Conservation (phyloP, 805 yeast species). For the Metschnikowia lochheadii region DNA sequence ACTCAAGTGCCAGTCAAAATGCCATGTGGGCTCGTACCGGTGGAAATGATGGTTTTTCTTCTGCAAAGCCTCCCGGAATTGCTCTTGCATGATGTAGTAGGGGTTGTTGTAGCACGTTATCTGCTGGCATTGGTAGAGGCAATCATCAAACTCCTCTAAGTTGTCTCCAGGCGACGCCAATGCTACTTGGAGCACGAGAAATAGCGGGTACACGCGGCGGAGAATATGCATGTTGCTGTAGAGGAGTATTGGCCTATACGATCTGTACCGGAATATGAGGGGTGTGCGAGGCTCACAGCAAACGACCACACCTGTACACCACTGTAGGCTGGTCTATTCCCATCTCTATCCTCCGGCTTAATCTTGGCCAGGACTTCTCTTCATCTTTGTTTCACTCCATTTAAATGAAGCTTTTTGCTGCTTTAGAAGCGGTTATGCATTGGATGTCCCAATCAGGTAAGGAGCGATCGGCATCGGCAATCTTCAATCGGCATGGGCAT, state of each 20-base stretch:
- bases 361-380: no score
- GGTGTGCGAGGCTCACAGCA: not conserved
- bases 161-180: constrained; percentile 56
- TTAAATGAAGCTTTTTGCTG: no score
- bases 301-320: not conserved
- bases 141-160: constrained; percentile 51
- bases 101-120: constrained; percentile 32
- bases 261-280: constrained; percentile 1
- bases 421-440: no score
- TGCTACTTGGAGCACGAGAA: not conserved
- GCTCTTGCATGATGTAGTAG: constrained; percentile 23
- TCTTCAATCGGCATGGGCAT: no score
- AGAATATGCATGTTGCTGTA: constrained; percentile 1
- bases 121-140: constrained; percentile 48
- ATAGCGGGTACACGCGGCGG: not conserved
- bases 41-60: constrained; percentile 17
- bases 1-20: constrained; percentile 41
- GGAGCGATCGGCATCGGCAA: not conserved
- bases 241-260: not conserved
- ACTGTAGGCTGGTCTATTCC: no score
- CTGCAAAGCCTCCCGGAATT: constrained; percentile 18
- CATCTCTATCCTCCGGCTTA: no score
- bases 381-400: no score
- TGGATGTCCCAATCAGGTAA: not conserved
- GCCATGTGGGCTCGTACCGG: constrained; percentile 30